A percentile compares a stretch with the other conserved stretches of the same genome.
Evolutionary conservation across 75 land plant genomes (phyloP).

Genomic region (Sequoiadendron giganteum): DNA sequence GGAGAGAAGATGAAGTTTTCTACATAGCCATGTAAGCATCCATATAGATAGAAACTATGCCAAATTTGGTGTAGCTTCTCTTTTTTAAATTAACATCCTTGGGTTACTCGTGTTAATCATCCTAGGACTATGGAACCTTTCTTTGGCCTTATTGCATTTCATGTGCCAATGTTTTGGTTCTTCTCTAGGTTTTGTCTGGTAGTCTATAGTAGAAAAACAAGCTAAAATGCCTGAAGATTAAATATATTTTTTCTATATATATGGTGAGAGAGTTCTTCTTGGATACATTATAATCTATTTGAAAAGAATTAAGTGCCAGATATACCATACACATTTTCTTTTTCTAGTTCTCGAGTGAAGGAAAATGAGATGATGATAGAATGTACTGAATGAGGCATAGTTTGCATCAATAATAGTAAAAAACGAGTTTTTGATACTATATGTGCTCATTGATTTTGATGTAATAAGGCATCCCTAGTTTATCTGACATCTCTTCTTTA

Average conservation of each 20-base stretch:
- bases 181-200: not conserved
- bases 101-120: not conserved
- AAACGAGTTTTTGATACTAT: no score
- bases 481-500: not conserved
- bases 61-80: not conserved
- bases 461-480: not conserved
- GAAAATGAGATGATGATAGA: not conserved
- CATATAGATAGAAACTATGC: no score
- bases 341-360: not conserved
- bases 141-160: not conserved
- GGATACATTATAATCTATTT: not conserved
- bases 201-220: not conserved
- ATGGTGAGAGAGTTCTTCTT: no score
- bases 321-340: not conserved
- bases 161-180: not conserved
- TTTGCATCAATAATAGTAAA: not conserved
- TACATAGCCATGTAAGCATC: no score
- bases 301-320: not conserved
- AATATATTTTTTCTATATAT: no score
- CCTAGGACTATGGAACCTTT: not conserved
- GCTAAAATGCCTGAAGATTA: not conserved
- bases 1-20: not conserved
- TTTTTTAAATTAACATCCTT: not conserved
- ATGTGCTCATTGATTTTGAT: no score
- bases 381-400: not conserved